phyloP scores from a whole-genome alignment of 2,329 filamentous ascomycete genomes.

The Sarocladiaceae sp. region DNA sequence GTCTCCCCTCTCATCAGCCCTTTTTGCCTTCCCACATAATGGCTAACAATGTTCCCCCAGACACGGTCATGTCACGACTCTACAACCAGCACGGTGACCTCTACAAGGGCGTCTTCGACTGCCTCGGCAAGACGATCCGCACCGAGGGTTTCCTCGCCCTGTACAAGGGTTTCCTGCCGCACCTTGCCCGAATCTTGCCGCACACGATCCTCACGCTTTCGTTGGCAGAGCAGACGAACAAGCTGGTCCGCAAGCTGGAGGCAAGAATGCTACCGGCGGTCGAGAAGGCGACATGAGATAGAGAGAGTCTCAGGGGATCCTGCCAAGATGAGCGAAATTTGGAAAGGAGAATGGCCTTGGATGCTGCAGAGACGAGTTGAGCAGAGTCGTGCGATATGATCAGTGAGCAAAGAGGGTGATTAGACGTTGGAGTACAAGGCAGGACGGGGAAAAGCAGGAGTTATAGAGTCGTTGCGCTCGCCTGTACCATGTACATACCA shows the following conservation, averaged over 20 bases:
- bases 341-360: too few species aligned
- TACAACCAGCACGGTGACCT: constrained; percentile 98
- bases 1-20: not conserved
- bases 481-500: constrained; percentile 7
- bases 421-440: not conserved
- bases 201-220: constrained; percentile 93
- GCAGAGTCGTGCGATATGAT: not conserved
- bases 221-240: constrained; percentile 95
- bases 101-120: constrained; percentile 92
- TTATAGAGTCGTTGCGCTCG: not conserved
- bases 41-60: constrained; percentile 31
- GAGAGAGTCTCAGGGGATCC: not conserved
- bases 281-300: constrained; percentile 16
- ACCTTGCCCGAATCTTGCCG: constrained; percentile 87
- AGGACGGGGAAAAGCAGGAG: constrained; percentile 1
- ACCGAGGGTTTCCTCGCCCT: constrained; percentile 89
- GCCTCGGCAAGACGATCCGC: constrained; percentile 80
- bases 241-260: constrained; percentile 78
- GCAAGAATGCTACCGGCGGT: constrained; percentile 40
- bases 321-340: too few species aligned
- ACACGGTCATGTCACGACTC: constrained; percentile 97
- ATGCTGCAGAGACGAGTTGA: not conserved
- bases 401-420: not conserved
- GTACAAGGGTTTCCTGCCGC: constrained; percentile 96
- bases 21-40: not conserved